These are phyloP conservation scores for Aspergillus sclerotialis DNA, from an alignment of 2,329 filamentous ascomycete genomes.

Conservation along the genomic window DNA sequence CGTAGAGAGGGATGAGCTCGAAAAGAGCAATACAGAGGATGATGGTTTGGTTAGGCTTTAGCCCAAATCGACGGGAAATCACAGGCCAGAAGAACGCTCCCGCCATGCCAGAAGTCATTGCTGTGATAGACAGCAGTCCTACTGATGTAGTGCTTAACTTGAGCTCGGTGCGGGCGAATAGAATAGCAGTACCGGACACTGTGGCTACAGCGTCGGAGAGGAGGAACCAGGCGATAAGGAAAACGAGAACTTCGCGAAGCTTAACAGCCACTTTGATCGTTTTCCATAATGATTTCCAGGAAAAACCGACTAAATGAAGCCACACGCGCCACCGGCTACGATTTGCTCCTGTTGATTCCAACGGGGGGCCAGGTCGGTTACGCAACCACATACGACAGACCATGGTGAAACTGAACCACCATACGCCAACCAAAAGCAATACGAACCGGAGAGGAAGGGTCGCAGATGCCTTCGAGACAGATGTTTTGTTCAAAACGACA, in stretches of 20 bases:
- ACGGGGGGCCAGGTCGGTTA: constrained; percentile 72
- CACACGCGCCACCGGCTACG: constrained; percentile 40
- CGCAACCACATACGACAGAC: constrained; percentile 76
- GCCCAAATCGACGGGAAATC: constrained; percentile 59
- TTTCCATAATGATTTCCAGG: constrained; percentile 74
- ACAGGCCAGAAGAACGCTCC: constrained; percentile 81
- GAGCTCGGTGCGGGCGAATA: constrained; percentile 85
- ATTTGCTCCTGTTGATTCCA: constrained; percentile 15
- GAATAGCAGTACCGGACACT: constrained; percentile 79
- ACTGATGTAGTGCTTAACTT: constrained; percentile 75
- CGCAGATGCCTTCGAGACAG: constrained; percentile 53
- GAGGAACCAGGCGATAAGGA: constrained; percentile 83
- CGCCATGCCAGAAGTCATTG: constrained; percentile 69
- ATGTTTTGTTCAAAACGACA: constrained; percentile 39
- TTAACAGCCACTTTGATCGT: constrained; percentile 66
- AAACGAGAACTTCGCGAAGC: constrained; percentile 69
- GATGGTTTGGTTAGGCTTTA: constrained; percentile 76
- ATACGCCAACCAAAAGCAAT: constrained; percentile 71
- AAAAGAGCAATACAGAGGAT: constrained; percentile 80
- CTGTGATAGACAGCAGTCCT: constrained; percentile 82
- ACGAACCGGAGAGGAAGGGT: constrained; percentile 76
- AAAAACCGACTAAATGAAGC: constrained; percentile 64
- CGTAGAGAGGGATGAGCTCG: constrained; percentile 85
- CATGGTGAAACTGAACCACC: constrained; percentile 85
- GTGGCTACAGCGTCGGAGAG: constrained; percentile 86